phyloP scores from a whole-genome alignment of 2,329 filamentous ascomycete genomes.

The Trichoderma brevicompactum region DNA sequence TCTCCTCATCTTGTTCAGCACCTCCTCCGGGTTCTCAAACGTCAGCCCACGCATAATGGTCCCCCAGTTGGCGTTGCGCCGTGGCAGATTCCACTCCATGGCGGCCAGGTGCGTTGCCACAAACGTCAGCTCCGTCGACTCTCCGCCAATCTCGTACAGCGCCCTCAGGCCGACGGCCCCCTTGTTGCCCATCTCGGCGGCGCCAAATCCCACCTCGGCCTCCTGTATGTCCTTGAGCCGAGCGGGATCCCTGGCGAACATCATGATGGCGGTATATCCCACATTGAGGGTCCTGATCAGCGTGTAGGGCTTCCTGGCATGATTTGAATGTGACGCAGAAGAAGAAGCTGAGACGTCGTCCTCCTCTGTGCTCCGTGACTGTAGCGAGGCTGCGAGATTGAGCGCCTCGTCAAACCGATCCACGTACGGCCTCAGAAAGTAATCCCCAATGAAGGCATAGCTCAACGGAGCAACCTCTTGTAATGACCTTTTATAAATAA shows the following conservation, averaged over 20 bases:
- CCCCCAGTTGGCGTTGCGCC: slow-evolving; percentile 87
- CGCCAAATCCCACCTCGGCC: slow-evolving; percentile 83
- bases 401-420: slow-evolving; percentile 72
- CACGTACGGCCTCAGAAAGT: slow-evolving; percentile 77
- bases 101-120: slow-evolving; percentile 87
- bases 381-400: slow-evolving; percentile 64
- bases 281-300: slow-evolving; percentile 74
- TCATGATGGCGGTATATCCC: slow-evolving; percentile 87
- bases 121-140: slow-evolving; percentile 74
- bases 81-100: slow-evolving; percentile 76
- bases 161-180: slow-evolving; percentile 83
- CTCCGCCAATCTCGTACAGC: slow-evolving; percentile 52
- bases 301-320: slow-evolving; percentile 57
- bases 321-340: slow-evolving; percentile 23
- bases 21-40: slow-evolving; percentile 63
- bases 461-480: slow-evolving; percentile 89
- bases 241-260: slow-evolving; percentile 72
- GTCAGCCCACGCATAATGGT: slow-evolving; percentile 79
- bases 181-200: slow-evolving; percentile 93
- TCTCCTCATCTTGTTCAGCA: slow-evolving; percentile 38
- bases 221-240: slow-evolving; percentile 69
- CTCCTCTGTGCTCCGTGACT: slow-evolving; percentile 34
- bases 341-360: slow-evolving; percentile 29
- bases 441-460: slow-evolving; percentile 82
- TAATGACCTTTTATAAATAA: slow-evolving; percentile 61